Conservation (phyloP, 2,329 filamentous ascomycete species). For the Botrytis elliptica region DNA sequence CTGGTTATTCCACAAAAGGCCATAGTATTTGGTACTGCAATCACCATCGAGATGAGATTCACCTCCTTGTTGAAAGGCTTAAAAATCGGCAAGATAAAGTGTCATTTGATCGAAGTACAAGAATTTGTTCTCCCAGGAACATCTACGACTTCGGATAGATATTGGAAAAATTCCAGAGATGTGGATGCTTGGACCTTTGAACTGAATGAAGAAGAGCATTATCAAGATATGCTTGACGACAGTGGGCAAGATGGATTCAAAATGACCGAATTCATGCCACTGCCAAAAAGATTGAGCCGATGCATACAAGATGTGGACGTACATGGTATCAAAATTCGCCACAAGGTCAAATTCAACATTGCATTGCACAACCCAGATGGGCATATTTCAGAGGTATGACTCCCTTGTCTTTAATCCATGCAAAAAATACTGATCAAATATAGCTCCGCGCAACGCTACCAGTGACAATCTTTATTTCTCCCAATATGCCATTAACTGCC, state of each 20-base stretch:
- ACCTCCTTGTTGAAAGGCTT: constrained; percentile 87
- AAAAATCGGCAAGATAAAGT: constrained; percentile 76
- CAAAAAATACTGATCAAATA: constrained; percentile 27
- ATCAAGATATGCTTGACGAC: constrained; percentile 67
- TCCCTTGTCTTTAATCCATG: constrained; percentile 1
- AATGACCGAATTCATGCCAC: constrained; percentile 59
- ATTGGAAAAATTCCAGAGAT: constrained; percentile 63
- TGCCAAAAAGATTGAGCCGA: constrained; percentile 77
- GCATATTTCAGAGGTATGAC: constrained; percentile 77
- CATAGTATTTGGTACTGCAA: constrained; percentile 84
- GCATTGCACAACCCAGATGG: constrained; percentile 93
- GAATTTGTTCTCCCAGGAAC: constrained; percentile 58
- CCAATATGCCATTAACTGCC: constrained; percentile 84
- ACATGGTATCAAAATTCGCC: constrained; percentile 85
- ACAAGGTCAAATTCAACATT: constrained; percentile 89
- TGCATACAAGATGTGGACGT: constrained; percentile 90
- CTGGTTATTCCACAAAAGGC: constrained; percentile 93
- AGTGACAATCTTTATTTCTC: constrained; percentile 92
- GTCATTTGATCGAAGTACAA: constrained; percentile 76
- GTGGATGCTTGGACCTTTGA: constrained; percentile 60
- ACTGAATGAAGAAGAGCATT: constrained; percentile 59
- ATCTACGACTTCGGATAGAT: constrained; percentile 49
- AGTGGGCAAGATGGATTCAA: constrained; percentile 65
- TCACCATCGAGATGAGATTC: constrained; percentile 81
- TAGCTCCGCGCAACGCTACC: constrained; percentile 85